Percentiles rank a stretch among this genome's conserved stretches.
phyloP scores from a whole-genome alignment of 345 rosid species.

The Salix koriyanagi region DNA sequence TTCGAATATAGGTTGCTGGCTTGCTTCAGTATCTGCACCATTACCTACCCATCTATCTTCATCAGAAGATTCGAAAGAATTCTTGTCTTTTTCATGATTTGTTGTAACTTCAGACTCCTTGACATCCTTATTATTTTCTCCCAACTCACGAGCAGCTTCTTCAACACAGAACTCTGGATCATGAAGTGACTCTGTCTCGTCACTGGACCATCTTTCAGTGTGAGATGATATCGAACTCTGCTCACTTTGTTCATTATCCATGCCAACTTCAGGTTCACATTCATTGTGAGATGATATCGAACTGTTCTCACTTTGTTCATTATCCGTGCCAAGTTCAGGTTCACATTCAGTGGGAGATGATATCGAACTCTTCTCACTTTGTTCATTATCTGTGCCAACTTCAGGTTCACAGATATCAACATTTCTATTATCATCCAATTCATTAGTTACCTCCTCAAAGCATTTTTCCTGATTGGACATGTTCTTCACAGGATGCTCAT shows the following conservation, averaged over 20 bases:
- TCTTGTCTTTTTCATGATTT: conserved; percentile 30
- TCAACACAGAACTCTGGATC: conserved; percentile 19
- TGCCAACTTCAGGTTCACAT: neutral
- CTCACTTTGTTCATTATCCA: conserved; percentile 31
- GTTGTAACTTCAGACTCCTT: conserved; percentile 19
- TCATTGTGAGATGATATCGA: conserved; percentile 31
- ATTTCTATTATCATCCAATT: conserved; percentile 7
- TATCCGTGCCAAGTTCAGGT: conserved; percentile 8
- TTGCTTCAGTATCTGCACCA: conserved; percentile 23
- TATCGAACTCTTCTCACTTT: conserved; percentile 19
- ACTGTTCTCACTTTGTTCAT: conserved; percentile 23
- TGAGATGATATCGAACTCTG: conserved; percentile 18
- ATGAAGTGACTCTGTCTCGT: conserved; percentile 16
- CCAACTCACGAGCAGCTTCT: conserved; percentile 23
- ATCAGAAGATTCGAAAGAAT: conserved; percentile 19
- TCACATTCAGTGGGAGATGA: conserved; percentile 27
- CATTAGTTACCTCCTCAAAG: conserved; percentile 32
- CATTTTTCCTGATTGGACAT: conserved; percentile 30
- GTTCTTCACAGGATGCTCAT: conserved; percentile 20
- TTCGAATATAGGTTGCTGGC: conserved; percentile 28
- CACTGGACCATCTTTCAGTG: conserved; percentile 28
- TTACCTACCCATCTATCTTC: conserved; percentile 30
- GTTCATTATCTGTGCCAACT: conserved; percentile 26
- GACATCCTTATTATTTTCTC: neutral
- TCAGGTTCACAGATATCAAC: conserved; percentile 14